Evolutionary conservation across 176 grass and related monocot genomes (phyloP), one percentile per base, ranked within the genome.

Genomic region (Guadua angustifolia): DNA sequence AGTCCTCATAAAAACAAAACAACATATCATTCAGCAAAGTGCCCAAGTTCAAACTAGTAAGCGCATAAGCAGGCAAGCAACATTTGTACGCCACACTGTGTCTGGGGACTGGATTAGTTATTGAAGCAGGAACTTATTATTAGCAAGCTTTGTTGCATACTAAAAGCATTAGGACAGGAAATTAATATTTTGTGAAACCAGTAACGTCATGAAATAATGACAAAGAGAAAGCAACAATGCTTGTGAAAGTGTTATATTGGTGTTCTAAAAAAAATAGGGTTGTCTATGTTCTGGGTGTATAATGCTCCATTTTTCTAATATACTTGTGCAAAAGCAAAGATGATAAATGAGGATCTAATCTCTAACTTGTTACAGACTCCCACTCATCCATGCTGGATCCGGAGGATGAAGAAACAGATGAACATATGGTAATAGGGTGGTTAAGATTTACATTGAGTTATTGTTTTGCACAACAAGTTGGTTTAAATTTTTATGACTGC

Each of bases 331-430:
- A 67, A 78, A 53, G 12, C 25, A 84, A 81, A 82, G 12, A 52
- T 57, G 13, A 82, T 86, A 47, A 75, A 21, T 43, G 14, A 50
- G 39, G 53, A 24, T 77, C 46, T 88, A 69, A 75, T 66, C 14
- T 65, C 29, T 71, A 53, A 60, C 39, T 79, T 89, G 2, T 81
- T 59, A 26, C 86, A 92, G 93, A 90, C 47, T 69, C 88, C 6
- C 80, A 84, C 40, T 53, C 85, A 11, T 78, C 82, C 60, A 78
- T 80, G 78, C 36, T 87, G 63, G 90, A 92, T 72, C 81, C 60
- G 18, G 88, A 94, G 65, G 74, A 84, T 52, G 85, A 86, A 80
- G 93, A 81, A 65, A 77, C 82, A 81, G 78, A 90, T 44, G 82
- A 88, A 46, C 68, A 86, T 85, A 51, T 90, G 93, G 93, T 92